Evolutionary conservation across 1,139 yeast species (phyloP).

Genomic region (Suhomyces choctaworum): DNA sequence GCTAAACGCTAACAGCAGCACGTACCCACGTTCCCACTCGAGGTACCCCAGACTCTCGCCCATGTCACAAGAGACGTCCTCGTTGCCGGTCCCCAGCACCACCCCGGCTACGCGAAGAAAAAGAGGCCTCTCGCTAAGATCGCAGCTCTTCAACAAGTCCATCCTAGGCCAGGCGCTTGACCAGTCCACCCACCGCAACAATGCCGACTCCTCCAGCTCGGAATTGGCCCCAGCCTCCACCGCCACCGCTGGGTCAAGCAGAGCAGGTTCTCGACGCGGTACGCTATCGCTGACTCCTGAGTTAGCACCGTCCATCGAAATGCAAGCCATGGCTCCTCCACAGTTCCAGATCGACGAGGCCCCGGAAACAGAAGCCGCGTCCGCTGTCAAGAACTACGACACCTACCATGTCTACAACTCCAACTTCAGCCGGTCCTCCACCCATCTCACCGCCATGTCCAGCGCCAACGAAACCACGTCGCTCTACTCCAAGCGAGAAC

Average conservation of each 20-base stretch:
- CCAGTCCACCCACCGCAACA: neutral
- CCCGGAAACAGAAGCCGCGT: conserved; percentile 3
- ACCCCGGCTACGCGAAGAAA: conserved; percentile 47
- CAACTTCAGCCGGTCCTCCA: conserved; percentile 27
- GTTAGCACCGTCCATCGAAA: conserved; percentile 13
- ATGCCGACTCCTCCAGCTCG: neutral
- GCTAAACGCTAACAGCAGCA: no score
- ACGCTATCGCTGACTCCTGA: conserved; percentile 6
- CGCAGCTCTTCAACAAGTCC: conserved; percentile 66
- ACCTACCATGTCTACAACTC: conserved; percentile 21
- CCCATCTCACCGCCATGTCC: conserved; percentile 28
- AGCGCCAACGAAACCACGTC: conserved; percentile 22
- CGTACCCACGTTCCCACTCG: no score
- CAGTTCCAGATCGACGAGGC: conserved; percentile 9
- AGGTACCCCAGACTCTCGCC: no score
- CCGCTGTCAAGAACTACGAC: conserved; percentile 4
- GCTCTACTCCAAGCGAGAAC: conserved; percentile 23
- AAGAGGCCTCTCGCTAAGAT: conserved; percentile 72
- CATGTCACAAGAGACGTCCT: no score
- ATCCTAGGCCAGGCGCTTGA: conserved; percentile 17
- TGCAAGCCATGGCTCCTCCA: conserved; percentile 10
- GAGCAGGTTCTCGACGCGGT: conserved; percentile 3
- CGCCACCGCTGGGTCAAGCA: neutral
- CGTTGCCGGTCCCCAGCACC: conserved; percentile 8
- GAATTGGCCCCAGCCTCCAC: neutral